phyloP scores from a whole-genome alignment of 805 yeast genomes.

The Gaillardinia entomophila region DNA sequence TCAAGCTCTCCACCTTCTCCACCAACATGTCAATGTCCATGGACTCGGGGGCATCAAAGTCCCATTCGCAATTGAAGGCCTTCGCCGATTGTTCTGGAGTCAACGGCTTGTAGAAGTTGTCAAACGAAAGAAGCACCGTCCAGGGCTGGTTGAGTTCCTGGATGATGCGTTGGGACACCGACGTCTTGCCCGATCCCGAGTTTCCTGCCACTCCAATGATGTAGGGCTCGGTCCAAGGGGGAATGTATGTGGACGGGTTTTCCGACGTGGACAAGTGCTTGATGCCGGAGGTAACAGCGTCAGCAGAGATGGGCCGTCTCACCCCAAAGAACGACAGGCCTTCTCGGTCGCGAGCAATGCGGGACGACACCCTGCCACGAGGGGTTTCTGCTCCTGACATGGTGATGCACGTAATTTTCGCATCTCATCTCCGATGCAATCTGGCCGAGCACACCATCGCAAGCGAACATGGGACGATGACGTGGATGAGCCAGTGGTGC shows the following conservation, averaged over 20 bases:
- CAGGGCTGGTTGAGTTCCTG: slow-evolving; percentile 81
- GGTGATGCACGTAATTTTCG: too few species aligned
- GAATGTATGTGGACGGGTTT: slow-evolving; percentile 20
- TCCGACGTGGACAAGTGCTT: too few species aligned
- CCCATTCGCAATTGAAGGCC: slow-evolving; percentile 71
- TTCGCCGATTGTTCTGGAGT: slow-evolving; percentile 48
- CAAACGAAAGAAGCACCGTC: slow-evolving; percentile 86
- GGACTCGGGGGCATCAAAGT: slow-evolving; percentile 85
- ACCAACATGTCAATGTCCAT: slow-evolving; percentile 71
- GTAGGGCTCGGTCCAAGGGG: slow-evolving; percentile 88
- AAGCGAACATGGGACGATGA: too few species aligned
- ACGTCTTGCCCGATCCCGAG: slow-evolving; percentile 84
- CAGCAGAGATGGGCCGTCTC: too few species aligned
- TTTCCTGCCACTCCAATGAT: slow-evolving; percentile 82
- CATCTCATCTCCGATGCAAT: too few species aligned
- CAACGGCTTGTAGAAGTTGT: slow-evolving; percentile 83
- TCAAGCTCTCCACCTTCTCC: slow-evolving; percentile 57
- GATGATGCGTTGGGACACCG: slow-evolving; percentile 80
- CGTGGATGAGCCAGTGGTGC: too few species aligned
- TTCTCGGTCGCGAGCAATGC: neutral
- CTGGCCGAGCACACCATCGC: too few species aligned
- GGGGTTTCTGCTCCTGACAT: too few species aligned
- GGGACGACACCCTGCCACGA: neutral
- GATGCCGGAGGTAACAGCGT: too few species aligned
- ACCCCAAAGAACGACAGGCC: neutral